Conservation (phyloP, 352 stramenopile genomes). For the Thraustochytrium sp. region DNA sequence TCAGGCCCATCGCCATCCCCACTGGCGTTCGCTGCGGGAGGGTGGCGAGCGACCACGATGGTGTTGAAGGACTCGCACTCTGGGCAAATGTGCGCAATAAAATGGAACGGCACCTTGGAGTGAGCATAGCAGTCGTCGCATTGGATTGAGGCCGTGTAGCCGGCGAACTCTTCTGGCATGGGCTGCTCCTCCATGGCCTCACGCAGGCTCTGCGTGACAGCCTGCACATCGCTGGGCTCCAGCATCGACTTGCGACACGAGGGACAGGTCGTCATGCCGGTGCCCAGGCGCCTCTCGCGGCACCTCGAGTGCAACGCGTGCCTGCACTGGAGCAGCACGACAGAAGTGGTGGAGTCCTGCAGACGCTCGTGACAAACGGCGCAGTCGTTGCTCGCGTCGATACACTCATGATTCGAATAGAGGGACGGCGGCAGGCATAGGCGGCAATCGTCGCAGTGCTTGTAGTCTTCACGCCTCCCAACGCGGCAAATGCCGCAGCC, state of each 20-base stretch:
- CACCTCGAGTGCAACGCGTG: conserved; percentile 92
- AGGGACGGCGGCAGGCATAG: conserved; percentile 85
- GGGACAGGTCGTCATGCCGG: background rate
- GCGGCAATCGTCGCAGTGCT: conserved; percentile 95
- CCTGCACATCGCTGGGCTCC: background rate
- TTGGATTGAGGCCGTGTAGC: conserved; percentile 59
- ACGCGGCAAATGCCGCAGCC: conserved; percentile 96
- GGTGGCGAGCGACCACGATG: background rate
- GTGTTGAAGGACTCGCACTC: conserved; percentile 67
- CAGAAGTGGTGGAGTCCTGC: conserved; percentile 85
- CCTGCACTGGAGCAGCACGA: conserved; percentile 86
- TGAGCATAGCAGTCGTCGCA: conserved; percentile 65
- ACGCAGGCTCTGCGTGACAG: background rate
- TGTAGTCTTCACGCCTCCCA: conserved; percentile 83
- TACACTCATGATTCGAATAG: conserved; percentile 78
- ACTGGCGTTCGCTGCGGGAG: background rate
- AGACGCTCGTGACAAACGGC: conserved; percentile 88
- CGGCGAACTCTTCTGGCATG: conserved; percentile 58
- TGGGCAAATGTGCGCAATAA: conserved; percentile 63
- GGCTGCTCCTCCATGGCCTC: background rate
- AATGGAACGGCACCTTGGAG: conserved; percentile 62
- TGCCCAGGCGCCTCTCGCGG: conserved; percentile 53
- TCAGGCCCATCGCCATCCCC: background rate
- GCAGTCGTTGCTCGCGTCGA: conserved; percentile 87
- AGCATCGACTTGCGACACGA: background rate